Evolutionary conservation across 2,329 filamentous ascomycete species (phyloP).

Genomic region (Talaromyces verruculosus): DNA sequence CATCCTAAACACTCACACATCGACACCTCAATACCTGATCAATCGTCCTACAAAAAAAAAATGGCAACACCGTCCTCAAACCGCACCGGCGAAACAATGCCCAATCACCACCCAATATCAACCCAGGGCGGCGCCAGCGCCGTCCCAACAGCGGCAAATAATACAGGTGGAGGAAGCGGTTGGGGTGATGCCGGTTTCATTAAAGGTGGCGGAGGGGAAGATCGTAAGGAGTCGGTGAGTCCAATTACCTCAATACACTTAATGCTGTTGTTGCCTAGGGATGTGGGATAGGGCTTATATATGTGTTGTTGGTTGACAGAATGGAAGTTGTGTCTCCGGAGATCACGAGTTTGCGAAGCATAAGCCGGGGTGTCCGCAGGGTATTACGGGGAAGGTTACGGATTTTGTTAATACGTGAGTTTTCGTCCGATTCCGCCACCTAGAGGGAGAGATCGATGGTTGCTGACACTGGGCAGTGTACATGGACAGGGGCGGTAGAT

Average conservation of each 20-base stretch:
- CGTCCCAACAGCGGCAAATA: constrained; percentile 22
- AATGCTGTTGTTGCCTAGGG: no score
- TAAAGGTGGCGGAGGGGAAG: constrained; percentile 20
- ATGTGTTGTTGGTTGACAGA: neutral
- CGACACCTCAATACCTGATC: no score
- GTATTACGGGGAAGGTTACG: constrained; percentile 9
- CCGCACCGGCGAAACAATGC: constrained; percentile 3
- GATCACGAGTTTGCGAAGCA: constrained; percentile 21
- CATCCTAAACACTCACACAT: no score
- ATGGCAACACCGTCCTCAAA: constrained; percentile 17
- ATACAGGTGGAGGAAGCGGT: constrained; percentile 20
- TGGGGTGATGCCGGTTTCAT: constrained; percentile 18
- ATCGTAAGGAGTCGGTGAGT: constrained; percentile 7
- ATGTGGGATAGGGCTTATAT: neutral
- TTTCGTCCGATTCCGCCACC: no score
- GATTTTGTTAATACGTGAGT: constrained; percentile 13
- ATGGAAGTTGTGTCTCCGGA: constrained; percentile 15
- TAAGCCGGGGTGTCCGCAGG: constrained; percentile 19
- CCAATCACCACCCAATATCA: constrained; percentile 15
- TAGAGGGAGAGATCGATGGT: neutral
- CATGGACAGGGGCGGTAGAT: constrained; percentile 17
- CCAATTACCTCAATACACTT: no score
- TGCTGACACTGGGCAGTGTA: neutral
- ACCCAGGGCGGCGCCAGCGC: constrained; percentile 21
- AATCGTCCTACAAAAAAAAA: no score